phyloP scores from a whole-genome alignment of 345 rosid species.

The Salix koriyanagi region DNA sequence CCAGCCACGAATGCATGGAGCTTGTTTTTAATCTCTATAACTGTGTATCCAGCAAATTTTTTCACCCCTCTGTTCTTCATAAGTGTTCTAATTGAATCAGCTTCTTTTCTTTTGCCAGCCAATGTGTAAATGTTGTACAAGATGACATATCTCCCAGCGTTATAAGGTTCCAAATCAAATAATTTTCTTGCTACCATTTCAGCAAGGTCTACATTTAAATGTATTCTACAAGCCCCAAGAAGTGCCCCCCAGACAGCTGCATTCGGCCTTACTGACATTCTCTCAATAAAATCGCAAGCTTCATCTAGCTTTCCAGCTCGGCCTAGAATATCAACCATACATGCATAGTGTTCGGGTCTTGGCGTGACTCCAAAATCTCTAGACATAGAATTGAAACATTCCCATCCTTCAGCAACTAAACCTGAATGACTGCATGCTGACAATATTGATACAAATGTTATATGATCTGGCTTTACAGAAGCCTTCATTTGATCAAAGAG shows the following conservation, averaged over 20 bases:
- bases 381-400: conserved; percentile 42
- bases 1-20: conserved; percentile 4
- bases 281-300: conserved; percentile 38
- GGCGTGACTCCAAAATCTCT: conserved; percentile 39
- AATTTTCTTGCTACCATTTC: conserved; percentile 48
- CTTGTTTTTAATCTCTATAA: conserved; percentile 17
- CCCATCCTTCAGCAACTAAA: conserved; percentile 47
- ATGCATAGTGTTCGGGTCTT: conserved; percentile 39
- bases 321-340: conserved; percentile 54
- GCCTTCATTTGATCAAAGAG: conserved; percentile 44
- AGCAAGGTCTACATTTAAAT: conserved; percentile 42
- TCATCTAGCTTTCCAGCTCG: conserved; percentile 42
- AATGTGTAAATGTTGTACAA: conserved; percentile 57
- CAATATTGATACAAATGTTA: conserved; percentile 42
- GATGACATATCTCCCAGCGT: conserved; percentile 51
- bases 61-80: conserved; percentile 46
- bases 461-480: conserved; percentile 40
- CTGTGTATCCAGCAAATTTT: conserved; percentile 41
- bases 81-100: conserved; percentile 34
- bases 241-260: conserved; percentile 46
- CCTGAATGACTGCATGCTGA: conserved; percentile 55
- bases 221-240: conserved; percentile 52
- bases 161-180: conserved; percentile 44
- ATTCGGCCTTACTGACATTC: conserved; percentile 41
- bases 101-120: conserved; percentile 52